Evolutionary conservation across 768 basidiomycete species (phyloP), one percentile per base, ranked within the genome.

Genomic region (Suillus occidentalis): DNA sequence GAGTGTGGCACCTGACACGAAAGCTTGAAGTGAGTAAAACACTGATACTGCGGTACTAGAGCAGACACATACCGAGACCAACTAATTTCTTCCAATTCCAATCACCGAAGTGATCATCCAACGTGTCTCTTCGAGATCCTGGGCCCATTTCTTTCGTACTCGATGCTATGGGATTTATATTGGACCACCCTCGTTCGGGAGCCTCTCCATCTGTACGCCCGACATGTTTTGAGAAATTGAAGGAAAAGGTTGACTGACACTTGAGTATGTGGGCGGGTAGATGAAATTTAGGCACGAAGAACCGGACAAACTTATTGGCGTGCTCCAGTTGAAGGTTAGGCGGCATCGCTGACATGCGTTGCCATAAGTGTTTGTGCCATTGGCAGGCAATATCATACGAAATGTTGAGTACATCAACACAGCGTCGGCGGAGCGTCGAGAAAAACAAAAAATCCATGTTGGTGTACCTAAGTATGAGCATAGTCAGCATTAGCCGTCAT

Each of bases 111-210:
- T 71, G 71, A 56, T 80, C 75, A 61, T 82, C 75, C 12, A 82
- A 67, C 0, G 75, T 71, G 7, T 80, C 77, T 14, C 70, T 68
- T 0, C 77, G 39, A 42, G 75, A 65, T 47, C 75, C 66, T 0
- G 75, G 72, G 0, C 72, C 77, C 77, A 79, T 81, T 62, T 78
- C 79, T 7, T 70, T 63, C 1, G 74, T 75, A 66, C 76, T 78
- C 0, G 72, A 50, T 0, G 74, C 74, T 1, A 73, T 63, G 0
- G 69, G 61, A 63, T 79, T 79, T n/a, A 71, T 71, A 34, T 69
- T 60, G 0, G 78, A 63, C 81, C 81, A 83, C 0, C 59, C 65
- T 1, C 69, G 68, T 61, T 82, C 82, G 1, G 80, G 68, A 1
- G 70, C 75, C 61, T 82, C 78, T 0, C 79, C 78, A 67, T 80